A percentile compares a stretch with the other conserved stretches of the same genome.
phyloP scores from a whole-genome alignment of 441 rosid species.

The Corymbia calophylla region DNA sequence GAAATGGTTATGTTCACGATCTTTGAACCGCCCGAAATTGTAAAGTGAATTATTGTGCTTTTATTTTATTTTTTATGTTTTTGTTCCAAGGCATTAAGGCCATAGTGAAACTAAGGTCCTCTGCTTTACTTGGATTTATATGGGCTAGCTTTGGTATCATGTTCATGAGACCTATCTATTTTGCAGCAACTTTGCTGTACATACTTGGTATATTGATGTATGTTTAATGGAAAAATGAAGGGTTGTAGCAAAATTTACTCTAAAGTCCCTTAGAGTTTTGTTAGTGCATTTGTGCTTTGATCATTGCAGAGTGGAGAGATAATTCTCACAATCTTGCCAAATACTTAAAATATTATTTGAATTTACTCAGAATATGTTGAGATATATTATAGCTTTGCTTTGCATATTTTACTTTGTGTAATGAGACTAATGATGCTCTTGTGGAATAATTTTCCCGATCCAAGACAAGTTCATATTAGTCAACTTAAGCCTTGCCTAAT shows the following conservation, averaged over 20 bases:
- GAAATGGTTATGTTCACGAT: too few relatives aligned
- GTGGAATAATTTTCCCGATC: not conserved
- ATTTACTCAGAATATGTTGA: too few relatives aligned
- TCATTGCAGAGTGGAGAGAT: too few relatives aligned
- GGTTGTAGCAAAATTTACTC: not conserved
- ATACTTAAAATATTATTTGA: too few relatives aligned
- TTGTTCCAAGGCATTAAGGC: not conserved
- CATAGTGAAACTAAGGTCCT: not conserved
- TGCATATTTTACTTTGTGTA: too few relatives aligned
- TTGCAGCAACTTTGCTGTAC: not conserved
- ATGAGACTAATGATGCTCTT: too few relatives aligned
- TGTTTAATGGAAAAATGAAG: not conserved
- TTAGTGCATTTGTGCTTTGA: too few relatives aligned
- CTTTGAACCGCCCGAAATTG: rapidly evolving
- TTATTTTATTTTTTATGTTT: not conserved
- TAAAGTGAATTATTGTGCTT: not conserved
- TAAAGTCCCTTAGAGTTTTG: too few relatives aligned
- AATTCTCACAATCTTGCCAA: too few relatives aligned
- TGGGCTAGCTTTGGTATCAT: not conserved
- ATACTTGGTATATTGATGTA: not conserved
- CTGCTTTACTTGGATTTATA: not conserved
- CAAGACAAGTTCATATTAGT: not conserved
- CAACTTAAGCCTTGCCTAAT: not conserved
- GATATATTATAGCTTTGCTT: too few relatives aligned
- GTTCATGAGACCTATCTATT: not conserved